Evolutionary conservation across 352 stramenopile genomes (phyloP).

Genomic region (Phytophthora fragariae): DNA sequence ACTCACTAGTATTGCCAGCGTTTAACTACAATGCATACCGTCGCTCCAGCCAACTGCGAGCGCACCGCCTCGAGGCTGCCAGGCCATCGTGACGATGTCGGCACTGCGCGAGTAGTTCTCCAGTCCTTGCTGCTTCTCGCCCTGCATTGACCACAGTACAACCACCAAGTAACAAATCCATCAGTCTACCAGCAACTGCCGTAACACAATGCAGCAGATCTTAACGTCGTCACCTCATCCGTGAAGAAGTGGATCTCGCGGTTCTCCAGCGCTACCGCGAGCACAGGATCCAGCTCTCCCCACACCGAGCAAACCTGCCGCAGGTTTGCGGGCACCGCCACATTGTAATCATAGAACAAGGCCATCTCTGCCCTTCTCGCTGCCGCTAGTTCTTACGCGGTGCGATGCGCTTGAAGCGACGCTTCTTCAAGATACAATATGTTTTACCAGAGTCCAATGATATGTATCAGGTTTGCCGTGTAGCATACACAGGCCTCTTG

Average conservation of each 20-base stretch:
- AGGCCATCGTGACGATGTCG: constrained; percentile 85
- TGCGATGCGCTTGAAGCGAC: neutral
- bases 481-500: too few species aligned
- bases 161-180: neutral
- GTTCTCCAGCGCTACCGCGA: constrained; percentile 86
- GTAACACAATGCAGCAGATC: neutral
- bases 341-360: constrained; percentile 88
- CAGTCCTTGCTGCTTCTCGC: constrained; percentile 68
- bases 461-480: too few species aligned
- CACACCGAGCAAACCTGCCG: constrained; percentile 82
- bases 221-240: constrained; percentile 67
- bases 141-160: constrained; percentile 32
- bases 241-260: constrained; percentile 91
- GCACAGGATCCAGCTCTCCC: constrained; percentile 84
- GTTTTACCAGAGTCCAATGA: too few species aligned
- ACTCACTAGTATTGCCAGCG: neutral
- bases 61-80: constrained; percentile 84
- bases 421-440: too few species aligned
- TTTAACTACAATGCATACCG: constrained; percentile 34
- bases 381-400: constrained; percentile 14
- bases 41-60: constrained; percentile 88
- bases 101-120: constrained; percentile 67
- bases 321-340: constrained; percentile 68
- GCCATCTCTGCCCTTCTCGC: constrained; percentile 32
- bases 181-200: neutral